phyloP scores from a whole-genome alignment of 805 yeast genomes.

The Danielia oregonensis region DNA sequence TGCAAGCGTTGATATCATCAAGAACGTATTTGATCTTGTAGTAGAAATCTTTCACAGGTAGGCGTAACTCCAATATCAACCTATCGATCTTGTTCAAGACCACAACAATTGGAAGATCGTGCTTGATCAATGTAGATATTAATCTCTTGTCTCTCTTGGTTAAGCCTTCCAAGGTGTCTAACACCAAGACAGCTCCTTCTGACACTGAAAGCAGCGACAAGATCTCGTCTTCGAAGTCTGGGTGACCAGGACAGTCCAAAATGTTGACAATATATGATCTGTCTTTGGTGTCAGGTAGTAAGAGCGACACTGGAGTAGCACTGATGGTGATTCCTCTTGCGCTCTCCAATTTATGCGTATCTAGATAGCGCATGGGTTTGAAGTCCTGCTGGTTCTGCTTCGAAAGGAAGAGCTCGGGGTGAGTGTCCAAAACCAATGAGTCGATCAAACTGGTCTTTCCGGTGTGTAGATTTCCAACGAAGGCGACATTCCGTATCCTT shows the following conservation, averaged over 20 bases:
- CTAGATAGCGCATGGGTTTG: slow-evolving; percentile 61
- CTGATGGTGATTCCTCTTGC: slow-evolving; percentile 69
- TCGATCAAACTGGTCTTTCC: slow-evolving; percentile 87
- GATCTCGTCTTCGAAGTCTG: slow-evolving; percentile 75
- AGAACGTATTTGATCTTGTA: slow-evolving; percentile 59
- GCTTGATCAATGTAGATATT: slow-evolving; percentile 49
- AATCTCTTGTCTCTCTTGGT: slow-evolving; percentile 49
- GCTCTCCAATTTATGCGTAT: slow-evolving; percentile 64
- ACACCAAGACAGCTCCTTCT: slow-evolving; percentile 65
- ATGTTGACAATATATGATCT: slow-evolving; percentile 60
- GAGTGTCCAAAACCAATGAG: slow-evolving; percentile 63
- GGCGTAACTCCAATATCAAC: slow-evolving; percentile 69
- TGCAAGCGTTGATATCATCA: slow-evolving; percentile 58
- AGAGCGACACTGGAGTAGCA: slow-evolving; percentile 55
- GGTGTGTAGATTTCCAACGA: slow-evolving; percentile 77
- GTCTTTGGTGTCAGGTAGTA: slow-evolving; percentile 48
- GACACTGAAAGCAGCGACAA: slow-evolving; percentile 52
- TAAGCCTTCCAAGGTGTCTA: slow-evolving; percentile 87
- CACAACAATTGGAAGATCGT: slow-evolving; percentile 51
- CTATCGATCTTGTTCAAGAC: slow-evolving; percentile 83
- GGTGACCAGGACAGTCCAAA: slow-evolving; percentile 91
- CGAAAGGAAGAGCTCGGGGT: slow-evolving; percentile 27
- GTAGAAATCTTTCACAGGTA: slow-evolving; percentile 73
- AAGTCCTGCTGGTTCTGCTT: slow-evolving; percentile 32
- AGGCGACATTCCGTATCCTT: slow-evolving; percentile 66